phyloP scores from a whole-genome alignment of 75 land plant genomes.

The Pseudotsuga menziesii region DNA sequence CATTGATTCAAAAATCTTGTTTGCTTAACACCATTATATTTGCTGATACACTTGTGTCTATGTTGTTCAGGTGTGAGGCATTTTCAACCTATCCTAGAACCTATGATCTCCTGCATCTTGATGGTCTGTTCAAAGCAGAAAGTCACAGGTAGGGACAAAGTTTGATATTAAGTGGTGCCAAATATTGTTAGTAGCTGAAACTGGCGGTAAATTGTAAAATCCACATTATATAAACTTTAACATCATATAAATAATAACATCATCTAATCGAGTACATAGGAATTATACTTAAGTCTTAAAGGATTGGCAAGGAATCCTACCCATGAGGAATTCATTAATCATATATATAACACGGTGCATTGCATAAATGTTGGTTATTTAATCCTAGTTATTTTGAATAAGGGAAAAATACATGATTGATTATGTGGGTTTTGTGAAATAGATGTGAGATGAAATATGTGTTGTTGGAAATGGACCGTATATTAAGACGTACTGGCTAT shows the following conservation, averaged over 20 bases:
- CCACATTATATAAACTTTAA: too few species aligned
- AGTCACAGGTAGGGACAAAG: slow-evolving; percentile 51
- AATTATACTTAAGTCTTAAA: not conserved
- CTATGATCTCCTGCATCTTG: slow-evolving; percentile 76
- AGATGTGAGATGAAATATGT: slow-evolving; percentile 64
- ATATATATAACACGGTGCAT: too few species aligned
- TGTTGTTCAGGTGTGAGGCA: slow-evolving; percentile 73
- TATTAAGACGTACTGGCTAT: slow-evolving; percentile 61
- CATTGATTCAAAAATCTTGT: not conserved
- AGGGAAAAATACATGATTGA: too few species aligned
- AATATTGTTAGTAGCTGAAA: too few species aligned
- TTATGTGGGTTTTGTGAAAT: not conserved
- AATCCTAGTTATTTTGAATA: not conserved
- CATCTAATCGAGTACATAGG: not conserved
- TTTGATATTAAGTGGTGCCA: not conserved
- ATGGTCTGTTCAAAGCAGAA: slow-evolving; percentile 58
- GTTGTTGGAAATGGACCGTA: slow-evolving; percentile 68
- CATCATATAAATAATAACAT: not conserved
- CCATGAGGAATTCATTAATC: too few species aligned
- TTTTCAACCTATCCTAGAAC: slow-evolving; percentile 92
- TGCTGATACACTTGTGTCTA: not conserved
- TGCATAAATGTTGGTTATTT: too few species aligned
- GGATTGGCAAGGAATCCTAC: not conserved
- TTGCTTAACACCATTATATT: not conserved
- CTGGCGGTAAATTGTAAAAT: too few species aligned